Evolutionary conservation across 139 green algal genomes (phyloP), one percentile per base, ranked within the genome.

Genomic region (Astrephomene gubernaculifera): DNA sequence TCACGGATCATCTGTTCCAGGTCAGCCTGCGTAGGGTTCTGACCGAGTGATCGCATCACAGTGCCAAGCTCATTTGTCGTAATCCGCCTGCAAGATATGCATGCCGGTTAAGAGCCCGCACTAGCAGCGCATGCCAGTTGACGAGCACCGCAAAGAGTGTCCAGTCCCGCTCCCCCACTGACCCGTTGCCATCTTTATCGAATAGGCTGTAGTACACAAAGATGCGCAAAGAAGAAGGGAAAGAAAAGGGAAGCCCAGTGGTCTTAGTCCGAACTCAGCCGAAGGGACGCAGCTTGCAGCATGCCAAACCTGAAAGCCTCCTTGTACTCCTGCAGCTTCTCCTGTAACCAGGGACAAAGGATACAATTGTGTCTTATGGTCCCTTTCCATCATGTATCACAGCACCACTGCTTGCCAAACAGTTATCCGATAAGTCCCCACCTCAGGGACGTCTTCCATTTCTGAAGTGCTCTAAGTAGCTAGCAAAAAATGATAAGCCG

Each of bases 1-100:
- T 99, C 98, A 79, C 96, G 98, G 84, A 99, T 98, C 98, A 99
- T 99, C 61, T 99, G 96, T 88, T 98, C 92, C 72, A 99, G 93
- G 92, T 99, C 98, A 6, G 96, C 98, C 90, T 99, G 96, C 6
- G 98, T 99, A 22, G 98, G 98, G 87, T 99, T 99, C 88, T 99
- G 98, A 0, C 98, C 98, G 79, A 99, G 89, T 0, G 95, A 98
- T 33, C 98, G 94, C 98, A 99, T 99, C 35, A 99, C 98, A 12
- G 96, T 99, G 39, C 98, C 98, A 52, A 99, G 94, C 90, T 99
- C 98, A 89, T 99, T 97, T 29, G 95, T 97, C 12, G 96, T 98
- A 86, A 98, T 98, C 39, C n/a, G n/a, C n/a, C n/a, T n/a, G n/a
- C n/a, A n/a, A n/a, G n/a, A n/a, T n/a, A n/a, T n/a, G n/a, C n/a